A percentile compares a stretch with the other conserved stretches of the same genome.
phyloP scores from a whole-genome alignment of 2,329 filamentous ascomycete genomes.

The Colletotrichum lentis region DNA sequence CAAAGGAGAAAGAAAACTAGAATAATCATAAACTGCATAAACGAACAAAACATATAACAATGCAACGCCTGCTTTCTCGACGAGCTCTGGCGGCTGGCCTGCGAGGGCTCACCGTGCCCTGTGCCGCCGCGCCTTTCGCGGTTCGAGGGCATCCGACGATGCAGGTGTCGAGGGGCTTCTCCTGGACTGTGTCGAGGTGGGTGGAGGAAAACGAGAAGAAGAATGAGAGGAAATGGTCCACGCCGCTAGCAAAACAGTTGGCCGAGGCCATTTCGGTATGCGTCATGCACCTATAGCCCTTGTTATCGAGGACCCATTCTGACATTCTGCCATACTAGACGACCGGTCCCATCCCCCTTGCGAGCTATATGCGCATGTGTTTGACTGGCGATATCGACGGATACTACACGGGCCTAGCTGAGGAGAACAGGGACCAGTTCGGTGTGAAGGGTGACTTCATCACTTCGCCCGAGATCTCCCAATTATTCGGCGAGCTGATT shows the following conservation, averaged over 20 bases:
- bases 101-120: background rate
- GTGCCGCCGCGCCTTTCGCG: background rate
- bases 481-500: slow-evolving; percentile 93
- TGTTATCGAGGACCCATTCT: background rate
- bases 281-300: background rate
- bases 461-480: slow-evolving; percentile 96
- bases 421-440: slow-evolving; percentile 81
- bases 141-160: background rate
- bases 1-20: background rate
- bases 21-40: background rate
- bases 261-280: slow-evolving; percentile 84
- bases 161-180: slow-evolving; percentile 40
- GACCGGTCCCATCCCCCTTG: slow-evolving; percentile 90
- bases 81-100: slow-evolving; percentile 13
- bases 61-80: slow-evolving; percentile 25
- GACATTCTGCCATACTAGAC: slow-evolving; percentile 49
- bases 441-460: slow-evolving; percentile 95
- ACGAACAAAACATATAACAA: background rate
- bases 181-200: slow-evolving; percentile 40
- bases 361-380: slow-evolving; percentile 98
- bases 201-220: slow-evolving; percentile 1
- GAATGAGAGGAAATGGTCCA: slow-evolving; percentile 79
- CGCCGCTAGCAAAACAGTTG: slow-evolving; percentile 86
- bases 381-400: slow-evolving; percentile 89
- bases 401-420: slow-evolving; percentile 85